These are phyloP conservation scores for Cryptococcus sp. DNA, from an alignment of 1,284 basidiomycete genomes.

Conservation along the genomic window DNA sequence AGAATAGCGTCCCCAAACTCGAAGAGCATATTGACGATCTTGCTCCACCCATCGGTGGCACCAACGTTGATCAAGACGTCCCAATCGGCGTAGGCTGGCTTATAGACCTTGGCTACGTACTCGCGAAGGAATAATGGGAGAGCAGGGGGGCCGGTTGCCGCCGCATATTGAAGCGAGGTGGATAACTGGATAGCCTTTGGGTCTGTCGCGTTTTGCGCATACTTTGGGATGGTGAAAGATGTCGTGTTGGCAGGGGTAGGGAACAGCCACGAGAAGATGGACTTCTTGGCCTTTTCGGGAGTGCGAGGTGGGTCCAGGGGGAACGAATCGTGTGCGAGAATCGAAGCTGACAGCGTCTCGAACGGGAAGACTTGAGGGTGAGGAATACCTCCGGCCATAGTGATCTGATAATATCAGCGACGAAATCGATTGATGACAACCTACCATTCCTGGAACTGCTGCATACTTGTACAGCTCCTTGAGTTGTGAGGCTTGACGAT, in stretches of 20 bases:
- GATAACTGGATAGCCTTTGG: constrained; percentile 62
- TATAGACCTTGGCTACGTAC: constrained; percentile 65
- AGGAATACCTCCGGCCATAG: constrained; percentile 49
- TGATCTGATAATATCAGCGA: constrained; percentile 21
- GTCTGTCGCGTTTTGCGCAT: constrained; percentile 43
- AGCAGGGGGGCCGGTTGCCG: constrained; percentile 49
- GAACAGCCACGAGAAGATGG: constrained; percentile 67
- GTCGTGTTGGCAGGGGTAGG: constrained; percentile 55
- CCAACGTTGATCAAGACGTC: constrained; percentile 66
- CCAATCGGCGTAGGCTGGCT: constrained; percentile 70
- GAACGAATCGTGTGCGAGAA: constrained; percentile 42
- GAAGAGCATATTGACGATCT: constrained; percentile 60
- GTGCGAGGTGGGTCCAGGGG: constrained; percentile 60
- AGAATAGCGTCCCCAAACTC: constrained; percentile 73
- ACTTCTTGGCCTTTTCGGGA: constrained; percentile 34
- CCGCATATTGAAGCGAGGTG: constrained; percentile 70
- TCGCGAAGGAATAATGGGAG: constrained; percentile 55
- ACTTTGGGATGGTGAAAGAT: constrained; percentile 63
- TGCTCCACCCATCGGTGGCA: constrained; percentile 69
- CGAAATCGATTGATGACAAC: constrained; percentile 3
- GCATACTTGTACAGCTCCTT: constrained; percentile 57
- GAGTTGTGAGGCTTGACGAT: constrained; percentile 62
- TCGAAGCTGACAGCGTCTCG: constrained; percentile 49
- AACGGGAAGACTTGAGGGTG: constrained; percentile 54
- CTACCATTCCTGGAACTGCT: constrained; percentile 37